Percentiles rank a stretch among this genome's conserved stretches.
phyloP scores from a whole-genome alignment of 768 basidiomycete genomes.

The Boletus rubropictus region DNA sequence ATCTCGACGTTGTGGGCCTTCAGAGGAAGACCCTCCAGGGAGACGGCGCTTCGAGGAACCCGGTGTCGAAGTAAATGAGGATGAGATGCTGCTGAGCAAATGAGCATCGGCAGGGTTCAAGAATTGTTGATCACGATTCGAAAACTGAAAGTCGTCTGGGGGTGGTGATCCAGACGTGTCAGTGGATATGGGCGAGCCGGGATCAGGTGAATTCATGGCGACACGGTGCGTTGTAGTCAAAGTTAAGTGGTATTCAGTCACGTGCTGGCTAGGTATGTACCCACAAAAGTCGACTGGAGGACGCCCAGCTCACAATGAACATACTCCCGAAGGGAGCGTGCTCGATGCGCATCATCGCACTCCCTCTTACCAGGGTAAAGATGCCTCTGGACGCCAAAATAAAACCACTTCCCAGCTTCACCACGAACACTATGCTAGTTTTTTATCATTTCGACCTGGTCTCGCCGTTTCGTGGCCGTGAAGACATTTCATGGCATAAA shows the following conservation, averaged over 20 bases:
- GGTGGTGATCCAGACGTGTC: slow-evolving; percentile 36
- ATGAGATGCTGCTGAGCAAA: slow-evolving; percentile 13
- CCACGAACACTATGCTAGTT: slow-evolving; percentile 25
- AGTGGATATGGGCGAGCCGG: slow-evolving; percentile 33
- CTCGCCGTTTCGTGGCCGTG: slow-evolving; percentile 29
- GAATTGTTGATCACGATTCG: slow-evolving; percentile 26
- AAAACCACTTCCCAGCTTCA: slow-evolving; percentile 6
- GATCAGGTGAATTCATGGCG: slow-evolving; percentile 35
- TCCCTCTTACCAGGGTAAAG: slow-evolving; percentile 35
- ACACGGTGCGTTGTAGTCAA: too few relatives aligned
- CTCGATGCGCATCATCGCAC: slow-evolving; percentile 43
- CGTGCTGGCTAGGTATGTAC: slow-evolving; percentile 11
- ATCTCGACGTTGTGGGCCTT: slow-evolving; percentile 42
- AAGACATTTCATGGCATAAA: slow-evolving; percentile 23
- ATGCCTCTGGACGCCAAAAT: slow-evolving; percentile 6
- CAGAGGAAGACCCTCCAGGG: slow-evolving; percentile 42
- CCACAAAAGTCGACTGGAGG: neutral
- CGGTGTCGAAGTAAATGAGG: slow-evolving; percentile 19
- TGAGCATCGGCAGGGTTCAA: slow-evolving; percentile 18
- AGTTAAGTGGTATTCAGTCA: slow-evolving; percentile 4
- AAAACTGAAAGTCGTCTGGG: slow-evolving; percentile 31
- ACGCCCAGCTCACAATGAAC: slow-evolving; percentile 10
- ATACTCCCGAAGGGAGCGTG: slow-evolving; percentile 13
- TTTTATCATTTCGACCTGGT: slow-evolving; percentile 40
- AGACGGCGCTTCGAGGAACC: slow-evolving; percentile 46